These are phyloP conservation scores for Irpex lacteus DNA, from an alignment of 1,284 basidiomycete species.

Conservation along the genomic window DNA sequence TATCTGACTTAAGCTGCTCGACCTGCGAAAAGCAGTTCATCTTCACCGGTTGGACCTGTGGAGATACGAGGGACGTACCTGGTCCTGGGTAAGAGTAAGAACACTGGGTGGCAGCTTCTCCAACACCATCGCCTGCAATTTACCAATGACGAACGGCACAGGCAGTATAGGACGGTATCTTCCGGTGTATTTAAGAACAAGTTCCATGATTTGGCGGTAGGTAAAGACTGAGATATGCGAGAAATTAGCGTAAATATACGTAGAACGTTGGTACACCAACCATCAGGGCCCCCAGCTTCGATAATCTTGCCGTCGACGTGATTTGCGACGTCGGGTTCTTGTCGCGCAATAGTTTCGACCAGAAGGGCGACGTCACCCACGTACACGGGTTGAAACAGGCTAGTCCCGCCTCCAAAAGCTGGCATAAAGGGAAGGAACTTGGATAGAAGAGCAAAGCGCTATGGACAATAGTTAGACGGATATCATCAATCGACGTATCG, in stretches of 20 bases:
- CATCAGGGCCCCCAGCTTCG: slow-evolving; percentile 68
- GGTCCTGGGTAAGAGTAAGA: slow-evolving; percentile 64
- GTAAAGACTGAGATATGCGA: slow-evolving; percentile 48
- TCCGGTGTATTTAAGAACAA: slow-evolving; percentile 51
- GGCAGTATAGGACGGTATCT: slow-evolving; percentile 56
- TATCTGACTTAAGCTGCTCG: slow-evolving; percentile 57
- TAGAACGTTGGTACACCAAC: slow-evolving; percentile 33
- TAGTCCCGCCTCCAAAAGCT: slow-evolving; percentile 65
- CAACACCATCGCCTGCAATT: slow-evolving; percentile 56
- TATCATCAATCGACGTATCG: background rate
- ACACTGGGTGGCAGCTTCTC: slow-evolving; percentile 62
- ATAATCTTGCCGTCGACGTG: slow-evolving; percentile 54
- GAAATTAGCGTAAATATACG: background rate
- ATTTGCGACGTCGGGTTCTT: slow-evolving; percentile 37
- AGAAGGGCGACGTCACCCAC: slow-evolving; percentile 61
- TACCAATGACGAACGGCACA: slow-evolving; percentile 59
- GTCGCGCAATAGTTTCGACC: slow-evolving; percentile 56
- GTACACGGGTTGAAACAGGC: slow-evolving; percentile 71
- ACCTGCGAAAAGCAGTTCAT: slow-evolving; percentile 36
- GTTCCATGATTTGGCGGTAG: slow-evolving; percentile 62
- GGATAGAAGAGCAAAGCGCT: slow-evolving; percentile 62
- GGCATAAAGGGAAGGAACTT: slow-evolving; percentile 64
- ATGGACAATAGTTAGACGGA: slow-evolving; percentile 6
- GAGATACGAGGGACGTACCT: slow-evolving; percentile 38
- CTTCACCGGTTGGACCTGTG: background rate